These are phyloP conservation scores for Mycena indigotica DNA, from an alignment of 768 basidiomycete genomes.

Conservation along the genomic window DNA sequence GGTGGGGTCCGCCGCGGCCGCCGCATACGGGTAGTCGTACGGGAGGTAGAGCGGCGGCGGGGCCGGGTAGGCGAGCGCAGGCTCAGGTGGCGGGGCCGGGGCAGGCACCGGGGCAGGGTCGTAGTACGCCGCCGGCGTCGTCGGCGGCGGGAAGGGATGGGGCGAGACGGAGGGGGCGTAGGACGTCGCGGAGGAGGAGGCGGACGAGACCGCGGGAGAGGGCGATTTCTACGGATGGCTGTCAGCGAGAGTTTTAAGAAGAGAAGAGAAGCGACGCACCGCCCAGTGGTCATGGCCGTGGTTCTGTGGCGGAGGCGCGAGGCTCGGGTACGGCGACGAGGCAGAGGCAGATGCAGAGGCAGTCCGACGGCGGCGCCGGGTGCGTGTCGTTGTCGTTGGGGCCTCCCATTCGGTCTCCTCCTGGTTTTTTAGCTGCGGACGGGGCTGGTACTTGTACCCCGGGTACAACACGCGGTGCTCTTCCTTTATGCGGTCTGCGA, in stretches of 20 bases:
- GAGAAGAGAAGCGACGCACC: not conserved
- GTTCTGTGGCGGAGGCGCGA: no score
- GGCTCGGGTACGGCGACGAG: no score
- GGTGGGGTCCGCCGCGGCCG: no score
- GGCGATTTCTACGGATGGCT: not conserved
- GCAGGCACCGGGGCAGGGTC: no score
- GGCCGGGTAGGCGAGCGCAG: no score
- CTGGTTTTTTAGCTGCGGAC: not conserved
- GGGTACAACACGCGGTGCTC: not conserved
- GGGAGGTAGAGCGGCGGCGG: no score
- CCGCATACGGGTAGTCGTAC: no score
- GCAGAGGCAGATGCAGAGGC: no score
- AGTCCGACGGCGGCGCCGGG: no score
- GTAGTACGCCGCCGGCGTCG: no score
- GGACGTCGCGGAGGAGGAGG: not conserved
- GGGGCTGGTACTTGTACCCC: not conserved
- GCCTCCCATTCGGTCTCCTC: not conserved
- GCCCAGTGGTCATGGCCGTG: not conserved
- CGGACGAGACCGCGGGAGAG: not conserved
- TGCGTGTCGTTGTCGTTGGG: not conserved
- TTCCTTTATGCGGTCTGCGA: not conserved
- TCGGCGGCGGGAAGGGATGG: not conserved
- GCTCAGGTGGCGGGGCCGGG: no score
- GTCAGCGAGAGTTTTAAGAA: not conserved
- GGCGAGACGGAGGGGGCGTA: not conserved